Conservation (phyloP, 73 alveolate genomes). For the Paramecium primaurelia region DNA sequence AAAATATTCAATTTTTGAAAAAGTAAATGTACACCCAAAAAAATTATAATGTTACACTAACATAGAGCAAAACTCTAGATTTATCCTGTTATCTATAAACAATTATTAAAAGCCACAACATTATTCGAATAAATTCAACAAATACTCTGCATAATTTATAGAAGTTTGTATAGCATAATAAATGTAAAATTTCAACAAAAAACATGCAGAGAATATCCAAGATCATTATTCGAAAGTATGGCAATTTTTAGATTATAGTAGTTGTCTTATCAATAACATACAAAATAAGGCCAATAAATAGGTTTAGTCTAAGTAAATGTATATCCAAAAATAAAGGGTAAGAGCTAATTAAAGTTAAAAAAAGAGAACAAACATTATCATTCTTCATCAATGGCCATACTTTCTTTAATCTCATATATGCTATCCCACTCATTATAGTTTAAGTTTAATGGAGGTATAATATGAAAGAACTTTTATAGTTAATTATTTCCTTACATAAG, state of each 20-base stretch:
- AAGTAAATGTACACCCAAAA: background rate
- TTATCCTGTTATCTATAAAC: background rate
- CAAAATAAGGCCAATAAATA: background rate
- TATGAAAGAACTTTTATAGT: background rate
- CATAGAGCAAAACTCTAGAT: background rate
- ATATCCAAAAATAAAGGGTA: background rate
- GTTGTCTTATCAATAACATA: background rate
- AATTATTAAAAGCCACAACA: background rate
- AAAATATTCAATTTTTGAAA: background rate
- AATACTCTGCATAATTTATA: background rate
- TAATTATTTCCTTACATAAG: background rate
- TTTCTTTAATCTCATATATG: background rate
- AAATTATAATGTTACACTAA: background rate
- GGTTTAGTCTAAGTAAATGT: background rate
- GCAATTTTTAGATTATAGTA: background rate
- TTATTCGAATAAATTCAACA: background rate
- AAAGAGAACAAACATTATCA: background rate
- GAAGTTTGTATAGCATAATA: background rate
- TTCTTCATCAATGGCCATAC: background rate
- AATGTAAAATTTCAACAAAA: background rate
- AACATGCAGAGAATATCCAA: background rate
- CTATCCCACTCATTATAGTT: background rate
- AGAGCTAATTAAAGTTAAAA: background rate
- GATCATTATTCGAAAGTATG: background rate
- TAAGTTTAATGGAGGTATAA: background rate